Evolutionary conservation across 768 basidiomycete genomes (phyloP).

Genomic region (Kwoniella europaea): DNA sequence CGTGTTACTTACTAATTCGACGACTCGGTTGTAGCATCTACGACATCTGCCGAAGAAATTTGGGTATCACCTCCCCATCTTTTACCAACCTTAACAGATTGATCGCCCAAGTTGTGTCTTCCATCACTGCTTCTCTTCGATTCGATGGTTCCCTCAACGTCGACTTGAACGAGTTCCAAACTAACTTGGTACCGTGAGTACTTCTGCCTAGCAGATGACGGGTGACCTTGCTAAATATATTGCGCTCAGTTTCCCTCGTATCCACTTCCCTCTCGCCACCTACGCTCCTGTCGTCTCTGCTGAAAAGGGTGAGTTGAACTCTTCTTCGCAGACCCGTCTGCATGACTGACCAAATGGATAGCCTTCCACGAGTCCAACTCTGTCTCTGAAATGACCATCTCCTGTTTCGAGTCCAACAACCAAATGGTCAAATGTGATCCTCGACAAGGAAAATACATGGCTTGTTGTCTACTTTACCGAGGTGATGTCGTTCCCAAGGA

Average conservation of each 20-base stretch:
- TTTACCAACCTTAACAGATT: conserved; percentile 93
- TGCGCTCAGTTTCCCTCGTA: conserved; percentile 80
- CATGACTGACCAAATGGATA: conserved; percentile 8
- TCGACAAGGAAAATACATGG: conserved; percentile 97
- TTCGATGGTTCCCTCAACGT: conserved; percentile 98
- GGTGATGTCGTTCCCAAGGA: conserved; percentile 98
- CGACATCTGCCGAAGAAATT: conserved; percentile 97
- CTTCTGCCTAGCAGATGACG: not conserved
- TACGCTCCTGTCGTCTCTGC: conserved; percentile 90
- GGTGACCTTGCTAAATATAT: too few species aligned
- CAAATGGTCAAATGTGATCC: conserved; percentile 98
- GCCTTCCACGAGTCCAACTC: conserved; percentile 96
- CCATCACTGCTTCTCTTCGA: conserved; percentile 93
- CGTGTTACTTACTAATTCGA: conserved; percentile 1
- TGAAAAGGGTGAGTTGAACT: conserved; percentile 66
- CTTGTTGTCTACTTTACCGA: conserved; percentile 88
- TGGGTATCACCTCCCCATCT: conserved; percentile 81
- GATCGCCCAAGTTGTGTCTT: conserved; percentile 98
- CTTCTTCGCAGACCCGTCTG: not conserved
- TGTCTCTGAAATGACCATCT: conserved; percentile 96
- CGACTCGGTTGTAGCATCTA: conserved; percentile 68
- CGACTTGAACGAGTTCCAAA: conserved; percentile 97
- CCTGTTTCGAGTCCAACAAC: conserved; percentile 94
- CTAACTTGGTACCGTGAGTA: conserved; percentile 92
- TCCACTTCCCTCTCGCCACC: conserved; percentile 96